Percentiles rank a stretch among this genome's conserved stretches.
Conservation (phyloP, 139 green algal genomes). For the Pseudopediastrum boryanum region DNA sequence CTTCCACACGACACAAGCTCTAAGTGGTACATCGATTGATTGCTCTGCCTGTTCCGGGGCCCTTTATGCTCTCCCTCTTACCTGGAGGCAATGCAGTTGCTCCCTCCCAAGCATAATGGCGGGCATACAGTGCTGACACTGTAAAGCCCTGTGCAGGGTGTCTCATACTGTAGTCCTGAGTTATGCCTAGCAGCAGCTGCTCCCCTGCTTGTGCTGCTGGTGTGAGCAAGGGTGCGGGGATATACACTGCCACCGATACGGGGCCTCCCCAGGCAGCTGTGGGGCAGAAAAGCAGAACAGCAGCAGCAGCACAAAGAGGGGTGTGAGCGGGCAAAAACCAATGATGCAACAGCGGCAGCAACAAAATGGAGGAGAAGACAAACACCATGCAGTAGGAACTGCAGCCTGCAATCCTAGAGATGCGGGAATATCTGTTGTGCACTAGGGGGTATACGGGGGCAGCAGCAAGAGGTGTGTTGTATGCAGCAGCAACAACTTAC, state of each 20-base stretch:
- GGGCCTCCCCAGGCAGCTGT: constrained; percentile 43
- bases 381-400: too few relatives aligned
- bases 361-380: too few relatives aligned
- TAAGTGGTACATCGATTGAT: background rate
- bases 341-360: too few relatives aligned
- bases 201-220: background rate
- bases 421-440: too few relatives aligned
- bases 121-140: constrained; percentile 32
- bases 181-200: background rate
- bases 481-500: too few relatives aligned
- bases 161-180: background rate
- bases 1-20: background rate
- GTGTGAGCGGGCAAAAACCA: too few relatives aligned
- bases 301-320: too few relatives aligned
- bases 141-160: background rate
- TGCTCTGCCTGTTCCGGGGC: background rate
- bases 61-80: background rate
- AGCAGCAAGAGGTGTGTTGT: too few relatives aligned
- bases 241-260: constrained; percentile 40
- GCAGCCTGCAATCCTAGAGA: too few relatives aligned
- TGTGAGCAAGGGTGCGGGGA: constrained; percentile 13
- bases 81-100: background rate
- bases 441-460: too few relatives aligned
- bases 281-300: too few relatives aligned
- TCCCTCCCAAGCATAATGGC: constrained; percentile 29